Evolutionary conservation across 164 flowering plant species (phyloP).

Genomic region (Berberis vulgaris): DNA sequence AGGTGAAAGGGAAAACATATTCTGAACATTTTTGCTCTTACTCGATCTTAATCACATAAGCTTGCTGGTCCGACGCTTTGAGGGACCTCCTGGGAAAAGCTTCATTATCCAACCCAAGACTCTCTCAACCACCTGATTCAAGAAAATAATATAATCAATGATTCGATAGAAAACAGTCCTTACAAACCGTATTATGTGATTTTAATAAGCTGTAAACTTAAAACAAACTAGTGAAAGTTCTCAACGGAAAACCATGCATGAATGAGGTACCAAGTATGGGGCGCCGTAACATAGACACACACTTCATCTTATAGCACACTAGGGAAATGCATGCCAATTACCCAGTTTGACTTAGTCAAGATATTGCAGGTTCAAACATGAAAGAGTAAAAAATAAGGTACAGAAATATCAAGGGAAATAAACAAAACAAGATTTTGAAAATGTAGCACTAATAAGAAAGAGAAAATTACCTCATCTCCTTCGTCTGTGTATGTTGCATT

Average conservation of each 20-base stretch:
- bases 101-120: constrained; percentile 99
- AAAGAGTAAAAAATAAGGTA: no score
- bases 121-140: constrained; percentile 79
- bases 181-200: no score
- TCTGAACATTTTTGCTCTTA: neutral
- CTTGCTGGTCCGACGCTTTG: constrained; percentile 74
- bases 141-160: neutral
- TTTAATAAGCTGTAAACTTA: no score
- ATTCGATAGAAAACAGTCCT: no score
- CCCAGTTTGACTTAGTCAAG: no score
- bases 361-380: no score
- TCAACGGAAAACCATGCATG: no score
- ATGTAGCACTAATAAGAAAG: neutral
- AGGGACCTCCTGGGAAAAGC: constrained; percentile 93
- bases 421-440: neutral
- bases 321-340: no score
- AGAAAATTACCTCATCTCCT: constrained; percentile 84
- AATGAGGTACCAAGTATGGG: no score
- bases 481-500: constrained; percentile 61
- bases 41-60: constrained; percentile 32
- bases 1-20: neutral
- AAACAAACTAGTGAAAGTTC: no score
- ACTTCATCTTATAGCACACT: no score
- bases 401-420: neutral
- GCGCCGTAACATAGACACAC: no score